Base-by-base conservation (phyloP, 495 filamentous ascomycete genomes). In the Aspergillus egyptiacus region DNA sequence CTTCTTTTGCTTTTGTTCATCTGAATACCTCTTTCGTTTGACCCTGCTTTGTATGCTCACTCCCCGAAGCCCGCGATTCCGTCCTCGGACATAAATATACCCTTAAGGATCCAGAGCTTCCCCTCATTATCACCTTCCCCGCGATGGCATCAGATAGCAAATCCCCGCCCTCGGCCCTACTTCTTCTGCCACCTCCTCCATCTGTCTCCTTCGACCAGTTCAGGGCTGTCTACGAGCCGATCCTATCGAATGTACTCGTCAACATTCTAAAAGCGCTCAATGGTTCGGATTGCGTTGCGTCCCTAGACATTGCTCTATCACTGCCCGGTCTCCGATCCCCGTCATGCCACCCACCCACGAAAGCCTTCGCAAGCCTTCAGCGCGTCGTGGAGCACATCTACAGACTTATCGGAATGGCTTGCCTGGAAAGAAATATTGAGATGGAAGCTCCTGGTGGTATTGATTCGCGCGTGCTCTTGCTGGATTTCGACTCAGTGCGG, bases 311-410 rank as follows among this genome's bases (percentile, higher is more conserved):
- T 56, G 74, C 66, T 6, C 37, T 77, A 31, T 62, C 62, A 20
- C 51, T 76, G 30, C 70, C 73, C 13, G 56, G 58, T 24, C 45
- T 75, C 14, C 62, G 68, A 8, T 67, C 72, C n/a, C 56, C 65
- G 13, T 39, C 54, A 37, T 61, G 54, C 54, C 62, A 55, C 24
- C 67, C 80, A 55, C 68, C 83, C 64, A 69, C 78, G 54, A 59
- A 67, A 68, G 49, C 80, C 48, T 79, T 88, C 70, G 69, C 63
- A 52, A 66, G 75, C 20, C 72, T 84, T 7, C 89, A 96, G 68
- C 66, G 69, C 23, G 73, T 91, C 11, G 61, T 97, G 18, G 85
- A 86, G 17, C 79, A 76, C 42, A 57, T 95, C 48, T 97, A 97
- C 73, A 81, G 78, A 55, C 72, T 97, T 34, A 69, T 93, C 57